Base-by-base conservation (phyloP, 257 asterid species). In the Nyctanthes arbortristis region DNA sequence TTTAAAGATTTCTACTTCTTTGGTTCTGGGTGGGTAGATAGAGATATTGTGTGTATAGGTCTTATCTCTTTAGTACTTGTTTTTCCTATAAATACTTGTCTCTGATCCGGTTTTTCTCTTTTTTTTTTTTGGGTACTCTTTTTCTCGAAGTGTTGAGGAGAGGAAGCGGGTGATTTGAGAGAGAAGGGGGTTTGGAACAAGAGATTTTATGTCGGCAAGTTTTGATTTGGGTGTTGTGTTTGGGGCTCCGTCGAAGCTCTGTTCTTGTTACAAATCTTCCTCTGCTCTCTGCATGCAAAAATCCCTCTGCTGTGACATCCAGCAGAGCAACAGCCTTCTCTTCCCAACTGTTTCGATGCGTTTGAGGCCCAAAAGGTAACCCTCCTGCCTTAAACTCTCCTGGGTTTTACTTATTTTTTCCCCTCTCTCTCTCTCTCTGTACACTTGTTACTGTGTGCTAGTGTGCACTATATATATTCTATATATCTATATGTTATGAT, bases 321-420 rank as follows among this genome's bases (percentile, higher is more conserved):
- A 85, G 94, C 96, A 80, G 92, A 81, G 92, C 75, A 28, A 31
- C 73, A 70, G 24, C 69, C 73, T 12, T 74, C 64, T 59, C 72
- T 74, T 69, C 69, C 86, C 93, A 70, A 64, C 91, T 72, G 88
- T 73, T 82, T 90, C 98, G 88, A 93, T 93, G 98, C 97, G 96
- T 87, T 93, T 93, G 92, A 93, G 97, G 95, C 91, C 94, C 81
- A 90, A 75, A 84, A 88, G 98, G 98, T 93, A 80, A 12, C 0
- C 7, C 35, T 13, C 36, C 30, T 7, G 20, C 60, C 66, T 73
- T 68, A 72, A 86, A 69, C 80, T 82, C 82, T 67, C 1, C 4
- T 32, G 72, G 74, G 68, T 76, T 62, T 70, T 32, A 5, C 29
- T 20, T 10, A 3, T 13, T 4, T 43, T 5, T 1, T 20, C n/a